phyloP scores from a whole-genome alignment of 352 stramenopile genomes.

The Phytophthora sojae region DNA sequence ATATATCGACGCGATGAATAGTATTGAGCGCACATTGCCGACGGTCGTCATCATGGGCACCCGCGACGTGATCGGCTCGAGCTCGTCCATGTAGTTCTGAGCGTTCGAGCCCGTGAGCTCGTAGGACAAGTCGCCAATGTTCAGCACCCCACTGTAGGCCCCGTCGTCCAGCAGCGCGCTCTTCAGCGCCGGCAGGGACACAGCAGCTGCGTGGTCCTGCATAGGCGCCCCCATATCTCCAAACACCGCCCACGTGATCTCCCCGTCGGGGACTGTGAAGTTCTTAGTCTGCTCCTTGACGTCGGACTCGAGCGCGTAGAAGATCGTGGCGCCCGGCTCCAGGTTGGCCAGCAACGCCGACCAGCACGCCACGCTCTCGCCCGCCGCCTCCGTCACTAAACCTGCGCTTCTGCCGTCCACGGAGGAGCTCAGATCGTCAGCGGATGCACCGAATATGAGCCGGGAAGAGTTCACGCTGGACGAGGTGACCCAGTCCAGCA shows the following conservation, averaged over 20 bases:
- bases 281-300: constrained; percentile 29
- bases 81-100: constrained; percentile 78
- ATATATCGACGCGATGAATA: neutral
- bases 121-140: constrained; percentile 79
- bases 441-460: constrained; percentile 53
- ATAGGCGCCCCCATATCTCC: constrained; percentile 69
- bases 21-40: constrained; percentile 57
- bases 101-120: constrained; percentile 68
- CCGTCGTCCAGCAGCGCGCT: constrained; percentile 42
- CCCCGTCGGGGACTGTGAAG: constrained; percentile 54
- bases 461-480: constrained; percentile 42
- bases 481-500: constrained; percentile 76
- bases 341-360: constrained; percentile 59
- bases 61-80: constrained; percentile 61
- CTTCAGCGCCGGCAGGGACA: constrained; percentile 74
- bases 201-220: constrained; percentile 59
- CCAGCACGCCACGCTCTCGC: constrained; percentile 60
- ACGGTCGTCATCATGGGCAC: constrained; percentile 82
- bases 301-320: constrained; percentile 61
- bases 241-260: constrained; percentile 82
- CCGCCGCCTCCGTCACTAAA: constrained; percentile 54
- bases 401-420: constrained; percentile 48
- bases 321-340: constrained; percentile 56
- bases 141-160: constrained; percentile 67
- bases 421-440: constrained; percentile 41